Percentiles rank a stretch among this genome's conserved stretches.
Conservation (phyloP, 257 asterid genomes). For the Solanum pimpinellifolium region DNA sequence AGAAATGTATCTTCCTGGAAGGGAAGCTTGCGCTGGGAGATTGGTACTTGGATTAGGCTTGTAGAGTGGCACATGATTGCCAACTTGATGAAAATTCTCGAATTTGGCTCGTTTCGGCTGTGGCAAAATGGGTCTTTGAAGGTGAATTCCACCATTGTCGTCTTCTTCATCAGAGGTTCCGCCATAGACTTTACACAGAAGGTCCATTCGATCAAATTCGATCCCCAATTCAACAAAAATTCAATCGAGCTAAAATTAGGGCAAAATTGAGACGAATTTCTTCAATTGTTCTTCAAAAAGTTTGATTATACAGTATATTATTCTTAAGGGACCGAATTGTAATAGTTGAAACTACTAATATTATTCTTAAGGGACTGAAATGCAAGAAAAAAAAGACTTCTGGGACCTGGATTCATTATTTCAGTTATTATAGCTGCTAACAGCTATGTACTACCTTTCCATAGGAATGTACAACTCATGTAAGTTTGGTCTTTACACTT, state of each 20-base stretch:
- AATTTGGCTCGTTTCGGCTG: constrained; percentile 29
- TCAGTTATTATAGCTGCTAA: background rate
- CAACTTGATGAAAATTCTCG: background rate
- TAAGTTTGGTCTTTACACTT: background rate
- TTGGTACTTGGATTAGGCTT: background rate
- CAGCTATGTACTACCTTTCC: background rate
- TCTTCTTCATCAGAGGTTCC: constrained; percentile 48
- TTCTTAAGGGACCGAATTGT: background rate
- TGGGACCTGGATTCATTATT: background rate
- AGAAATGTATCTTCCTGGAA: constrained; percentile 75
- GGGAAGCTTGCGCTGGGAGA: constrained; percentile 24
- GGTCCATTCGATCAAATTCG: constrained; percentile 39
- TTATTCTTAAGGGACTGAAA: background rate
- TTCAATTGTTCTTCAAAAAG: background rate
- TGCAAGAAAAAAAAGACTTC: background rate
- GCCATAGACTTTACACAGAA: constrained; percentile 52
- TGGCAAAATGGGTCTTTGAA: constrained; percentile 1
- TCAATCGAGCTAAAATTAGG: background rate
- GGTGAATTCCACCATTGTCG: constrained; percentile 1
- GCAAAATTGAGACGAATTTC: background rate
- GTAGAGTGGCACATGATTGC: background rate
- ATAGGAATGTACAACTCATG: background rate
- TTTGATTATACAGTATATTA: background rate
- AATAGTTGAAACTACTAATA: background rate
- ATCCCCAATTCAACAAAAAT: background rate